Conservation (phyloP, 2,329 filamentous ascomycete genomes). For the Diaporthe ampelina region DNA sequence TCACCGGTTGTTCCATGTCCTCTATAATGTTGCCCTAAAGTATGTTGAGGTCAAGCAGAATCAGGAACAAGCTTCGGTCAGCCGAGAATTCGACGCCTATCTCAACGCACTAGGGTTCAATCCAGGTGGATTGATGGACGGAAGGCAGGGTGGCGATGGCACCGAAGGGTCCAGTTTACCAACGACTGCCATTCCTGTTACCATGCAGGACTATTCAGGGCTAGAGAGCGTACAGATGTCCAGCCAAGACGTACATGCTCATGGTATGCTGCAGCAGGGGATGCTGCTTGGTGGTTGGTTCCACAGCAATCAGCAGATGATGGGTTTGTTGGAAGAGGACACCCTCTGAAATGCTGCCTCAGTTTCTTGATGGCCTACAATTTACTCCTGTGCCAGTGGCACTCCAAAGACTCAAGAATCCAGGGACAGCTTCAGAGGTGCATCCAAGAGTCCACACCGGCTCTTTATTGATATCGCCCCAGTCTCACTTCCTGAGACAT, state of each 20-base stretch:
- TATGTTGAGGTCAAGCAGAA: conserved; percentile 62
- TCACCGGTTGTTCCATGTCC: conserved; percentile 69
- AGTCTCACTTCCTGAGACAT: neutral
- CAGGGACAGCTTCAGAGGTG: too few species aligned
- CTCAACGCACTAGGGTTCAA: conserved; percentile 65
- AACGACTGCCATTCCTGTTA: neutral
- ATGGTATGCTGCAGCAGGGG: conserved; percentile 45
- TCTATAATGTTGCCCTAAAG: conserved; percentile 69
- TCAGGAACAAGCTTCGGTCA: conserved; percentile 13
- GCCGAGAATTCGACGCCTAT: conserved; percentile 62
- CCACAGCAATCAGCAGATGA: conserved; percentile 55
- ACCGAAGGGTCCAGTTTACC: neutral
- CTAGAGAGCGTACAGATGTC: neutral
- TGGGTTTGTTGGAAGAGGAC: conserved; percentile 51
- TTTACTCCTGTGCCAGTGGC: neutral
- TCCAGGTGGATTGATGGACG: conserved; percentile 20
- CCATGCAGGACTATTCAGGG: conserved; percentile 16
- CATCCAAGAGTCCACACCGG: neutral
- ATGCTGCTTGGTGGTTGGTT: conserved; percentile 56
- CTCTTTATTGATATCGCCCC: too few species aligned
- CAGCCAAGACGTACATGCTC: conserved; percentile 25
- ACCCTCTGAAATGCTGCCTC: neutral
- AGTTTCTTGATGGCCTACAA: neutral
- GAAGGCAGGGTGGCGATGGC: neutral
- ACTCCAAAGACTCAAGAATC: too few species aligned